These are phyloP conservation scores for Aspergillus aculeatus DNA, from an alignment of 2,329 filamentous ascomycete species.

Conservation along the genomic window DNA sequence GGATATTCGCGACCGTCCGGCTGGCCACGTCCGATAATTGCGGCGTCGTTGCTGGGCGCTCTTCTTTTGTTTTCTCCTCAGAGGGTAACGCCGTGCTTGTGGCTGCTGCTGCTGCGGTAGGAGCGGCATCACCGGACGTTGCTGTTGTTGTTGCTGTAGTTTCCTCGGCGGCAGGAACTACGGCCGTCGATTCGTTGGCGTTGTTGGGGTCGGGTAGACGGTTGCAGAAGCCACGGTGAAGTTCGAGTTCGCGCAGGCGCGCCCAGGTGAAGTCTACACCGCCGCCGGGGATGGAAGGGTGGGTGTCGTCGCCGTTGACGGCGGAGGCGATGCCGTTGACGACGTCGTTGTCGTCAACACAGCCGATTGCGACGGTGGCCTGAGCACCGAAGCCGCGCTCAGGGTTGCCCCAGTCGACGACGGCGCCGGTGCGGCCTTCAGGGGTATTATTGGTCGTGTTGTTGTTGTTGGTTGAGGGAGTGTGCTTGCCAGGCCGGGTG, in stretches of 20 bases:
- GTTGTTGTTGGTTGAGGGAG: background rate
- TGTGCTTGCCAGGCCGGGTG: slow-evolving; percentile 40
- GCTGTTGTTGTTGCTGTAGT: slow-evolving; percentile 9
- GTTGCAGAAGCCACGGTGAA: slow-evolving; percentile 60
- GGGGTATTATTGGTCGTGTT: slow-evolving; percentile 1
- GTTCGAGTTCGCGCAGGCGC: slow-evolving; percentile 61
- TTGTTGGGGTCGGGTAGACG: slow-evolving; percentile 49
- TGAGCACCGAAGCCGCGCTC: slow-evolving; percentile 59
- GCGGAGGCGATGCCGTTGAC: slow-evolving; percentile 56
- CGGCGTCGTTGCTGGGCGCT: background rate
- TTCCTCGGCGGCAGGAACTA: slow-evolving; percentile 28
- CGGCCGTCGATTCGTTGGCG: slow-evolving; percentile 35
- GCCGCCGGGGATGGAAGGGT: slow-evolving; percentile 45
- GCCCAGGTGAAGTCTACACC: slow-evolving; percentile 65
- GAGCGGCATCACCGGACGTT: slow-evolving; percentile 12
- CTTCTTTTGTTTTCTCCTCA: slow-evolving; percentile 4
- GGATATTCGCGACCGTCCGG: slow-evolving; percentile 53
- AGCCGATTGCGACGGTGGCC: slow-evolving; percentile 57
- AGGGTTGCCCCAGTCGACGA: slow-evolving; percentile 88
- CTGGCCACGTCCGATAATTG: slow-evolving; percentile 48
- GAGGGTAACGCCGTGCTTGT: background rate
- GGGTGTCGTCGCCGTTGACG: slow-evolving; percentile 48
- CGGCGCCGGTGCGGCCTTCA: slow-evolving; percentile 49
- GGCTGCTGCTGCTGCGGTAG: background rate
- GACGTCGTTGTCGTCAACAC: slow-evolving; percentile 57